Evolutionary conservation across 2,329 filamentous ascomycete genomes (phyloP), one percentile per base, ranked within the genome.

Genomic region (Talaromyces sp.): DNA sequence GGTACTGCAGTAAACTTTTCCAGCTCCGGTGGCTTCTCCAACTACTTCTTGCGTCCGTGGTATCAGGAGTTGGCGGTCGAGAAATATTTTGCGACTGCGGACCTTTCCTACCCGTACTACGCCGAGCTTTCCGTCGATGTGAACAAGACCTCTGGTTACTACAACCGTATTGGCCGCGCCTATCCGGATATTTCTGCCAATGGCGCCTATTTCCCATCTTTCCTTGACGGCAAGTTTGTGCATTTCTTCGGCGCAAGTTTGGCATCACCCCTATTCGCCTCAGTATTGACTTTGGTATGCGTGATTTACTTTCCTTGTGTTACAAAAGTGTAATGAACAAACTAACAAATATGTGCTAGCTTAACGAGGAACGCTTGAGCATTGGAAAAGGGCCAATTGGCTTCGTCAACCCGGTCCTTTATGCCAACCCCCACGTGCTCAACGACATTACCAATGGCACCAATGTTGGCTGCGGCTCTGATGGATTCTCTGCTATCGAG

Each of bases 141-240:
- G 27, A 73, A 74, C 41, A 75, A 67, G 9, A 74, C 75, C 41
- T 70, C 66, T 1, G 77, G 77, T 0, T 62, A 77, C 3, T 82
- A 74, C 63, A 80, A 81, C 56, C 71, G 70, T 14, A 70, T 73
- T 21, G 81, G 81, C 0, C 74, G 81, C 27, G 81, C 73, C 0
- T 81, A 81, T 56, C 81, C 81, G 0, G 81, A 83, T 60, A 76
- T 83, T 10, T 70, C 79, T 0, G 80, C 80, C 0, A 74, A 74
- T 41, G 80, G 75, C 14, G 77, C 73, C 58, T 66, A 69, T 21
- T 69, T 71, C 59, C 64, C 62, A 10, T 69, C 65, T 4, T 69
- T 65, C 35, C 56, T 58, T 13, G 56, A 64, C 46, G 66, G 65
- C 2, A 32, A 53, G 3, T 57, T 67, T 24, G 58, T 65, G 31